Evolutionary conservation across 805 yeast species (phyloP).

Genomic region (Wickerhamiella spandovensis): DNA sequence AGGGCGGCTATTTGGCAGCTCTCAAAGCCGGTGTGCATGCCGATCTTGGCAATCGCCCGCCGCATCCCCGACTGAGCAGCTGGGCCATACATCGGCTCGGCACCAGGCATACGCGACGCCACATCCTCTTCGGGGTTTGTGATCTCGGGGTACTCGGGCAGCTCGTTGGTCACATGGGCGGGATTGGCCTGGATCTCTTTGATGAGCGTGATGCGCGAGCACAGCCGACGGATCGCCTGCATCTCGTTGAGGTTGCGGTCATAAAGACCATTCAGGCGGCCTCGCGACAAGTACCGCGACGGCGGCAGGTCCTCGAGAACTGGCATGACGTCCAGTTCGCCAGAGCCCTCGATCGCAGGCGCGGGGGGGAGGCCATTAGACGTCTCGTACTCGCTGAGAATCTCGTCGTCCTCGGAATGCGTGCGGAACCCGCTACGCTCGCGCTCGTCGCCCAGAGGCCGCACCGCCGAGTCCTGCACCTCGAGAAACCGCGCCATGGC

Average conservation of each 20-base stretch:
- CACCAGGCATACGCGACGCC: conserved; percentile 58
- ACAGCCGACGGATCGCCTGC: conserved; percentile 77
- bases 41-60: conserved; percentile 58
- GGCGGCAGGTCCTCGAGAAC: conserved; percentile 31
- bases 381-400: conserved; percentile 64
- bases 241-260: conserved; percentile 59
- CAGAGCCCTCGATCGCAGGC: conserved; percentile 17
- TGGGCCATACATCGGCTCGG: conserved; percentile 45
- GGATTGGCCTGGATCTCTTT: conserved; percentile 63
- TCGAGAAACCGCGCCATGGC: conserved; percentile 48
- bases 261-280: conserved; percentile 50
- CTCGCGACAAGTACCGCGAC: conserved; percentile 19
- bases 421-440: neutral
- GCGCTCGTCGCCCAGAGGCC: conserved; percentile 17
- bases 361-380: conserved; percentile 67
- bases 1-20: conserved; percentile 65
- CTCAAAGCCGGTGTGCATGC: conserved; percentile 91
- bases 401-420: conserved; percentile 21
- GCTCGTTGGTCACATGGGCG: neutral
- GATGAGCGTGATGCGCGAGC: conserved; percentile 77
- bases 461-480: conserved; percentile 12
- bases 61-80: conserved; percentile 54
- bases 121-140: conserved; percentile 69
- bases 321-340: conserved; percentile 12
- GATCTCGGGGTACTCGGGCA: conserved; percentile 25